A percentile compares a stretch with the other conserved stretches of the same genome.
Evolutionary conservation across 441 rosid species (phyloP).

Genomic region (Mallotus japonicus): DNA sequence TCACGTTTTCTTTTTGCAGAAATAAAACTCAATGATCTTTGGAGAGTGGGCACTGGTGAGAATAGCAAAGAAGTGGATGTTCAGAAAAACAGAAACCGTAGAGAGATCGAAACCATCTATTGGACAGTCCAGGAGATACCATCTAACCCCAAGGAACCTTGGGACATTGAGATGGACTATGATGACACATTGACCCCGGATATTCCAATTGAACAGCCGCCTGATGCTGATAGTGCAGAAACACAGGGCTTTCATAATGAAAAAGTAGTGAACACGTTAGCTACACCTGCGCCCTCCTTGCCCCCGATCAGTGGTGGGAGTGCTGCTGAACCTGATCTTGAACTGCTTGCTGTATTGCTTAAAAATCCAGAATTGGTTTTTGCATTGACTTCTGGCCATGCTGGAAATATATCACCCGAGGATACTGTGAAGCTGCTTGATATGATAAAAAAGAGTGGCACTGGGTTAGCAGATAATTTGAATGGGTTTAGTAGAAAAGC

Average conservation of each 20-base stretch:
- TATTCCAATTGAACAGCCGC: constrained; percentile 83
- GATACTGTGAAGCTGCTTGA: constrained; percentile 90
- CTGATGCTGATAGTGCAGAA: constrained; percentile 58
- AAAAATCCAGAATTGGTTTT: constrained; percentile 89
- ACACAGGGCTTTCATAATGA: constrained; percentile 45
- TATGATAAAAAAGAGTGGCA: constrained; percentile 76
- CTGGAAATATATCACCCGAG: constrained; percentile 55
- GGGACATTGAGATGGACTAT: constrained; percentile 94
- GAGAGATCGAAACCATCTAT: constrained; percentile 78
- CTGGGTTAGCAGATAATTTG: constrained; percentile 35
- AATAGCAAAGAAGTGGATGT: constrained; percentile 88
- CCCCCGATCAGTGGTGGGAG: constrained; percentile 33
- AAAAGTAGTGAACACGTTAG: constrained; percentile 29
- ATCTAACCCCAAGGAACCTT: constrained; percentile 86
- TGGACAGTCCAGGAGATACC: constrained; percentile 58
- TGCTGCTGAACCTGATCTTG: constrained; percentile 75
- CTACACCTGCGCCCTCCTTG: constrained; percentile 36
- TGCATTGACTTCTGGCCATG: constrained; percentile 84
- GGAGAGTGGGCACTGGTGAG: constrained; percentile 86
- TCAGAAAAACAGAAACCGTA: constrained; percentile 81
- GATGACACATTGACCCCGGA: constrained; percentile 89
- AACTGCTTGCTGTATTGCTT: constrained; percentile 87
- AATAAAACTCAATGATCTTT: constrained; percentile 47
- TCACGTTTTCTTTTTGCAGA: constrained; percentile 54
- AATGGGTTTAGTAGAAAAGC: constrained; percentile 41